A percentile compares a stretch with the other conserved stretches of the same genome.
Conservation (phyloP, 2,329 filamentous ascomycete genomes). For the Aspergillus sergii region DNA sequence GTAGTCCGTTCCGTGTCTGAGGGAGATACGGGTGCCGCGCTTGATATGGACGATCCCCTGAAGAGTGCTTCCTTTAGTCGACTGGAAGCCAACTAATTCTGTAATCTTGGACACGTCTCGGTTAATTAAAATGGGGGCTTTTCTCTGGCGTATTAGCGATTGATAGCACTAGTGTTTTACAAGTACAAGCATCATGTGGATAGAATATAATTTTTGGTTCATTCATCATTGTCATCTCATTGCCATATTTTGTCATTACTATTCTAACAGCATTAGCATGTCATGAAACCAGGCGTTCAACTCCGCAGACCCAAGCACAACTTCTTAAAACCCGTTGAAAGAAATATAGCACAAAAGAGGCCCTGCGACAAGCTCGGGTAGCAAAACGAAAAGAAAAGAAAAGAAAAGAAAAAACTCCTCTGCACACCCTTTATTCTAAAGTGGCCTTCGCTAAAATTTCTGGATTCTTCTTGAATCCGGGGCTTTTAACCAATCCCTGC, state of each 20-base stretch:
- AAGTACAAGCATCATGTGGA: neutral
- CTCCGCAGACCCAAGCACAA: neutral
- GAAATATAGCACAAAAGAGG: neutral
- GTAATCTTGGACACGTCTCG: neutral
- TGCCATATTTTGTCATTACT: neutral
- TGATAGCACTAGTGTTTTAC: neutral
- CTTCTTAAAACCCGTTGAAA: neutral
- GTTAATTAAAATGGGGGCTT: neutral
- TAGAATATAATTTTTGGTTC: neutral
- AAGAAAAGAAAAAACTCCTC: neutral
- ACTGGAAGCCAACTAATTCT: neutral
- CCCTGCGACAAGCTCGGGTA: neutral
- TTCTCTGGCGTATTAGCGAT: neutral
- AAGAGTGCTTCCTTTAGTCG: constrained; percentile 31
- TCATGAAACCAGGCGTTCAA: neutral
- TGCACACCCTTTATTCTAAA: neutral
- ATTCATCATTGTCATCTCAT: neutral
- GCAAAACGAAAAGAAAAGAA: neutral
- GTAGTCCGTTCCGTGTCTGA: constrained; percentile 51
- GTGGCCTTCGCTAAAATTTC: constrained; percentile 1
- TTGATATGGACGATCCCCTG: constrained; percentile 47
- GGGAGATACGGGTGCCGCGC: constrained; percentile 41
- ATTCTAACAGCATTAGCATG: neutral
- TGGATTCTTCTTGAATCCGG: constrained; percentile 10
- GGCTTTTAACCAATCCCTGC: constrained; percentile 13